phyloP scores from a whole-genome alignment of 257 asterid genomes.

The Lycium barbarum region DNA sequence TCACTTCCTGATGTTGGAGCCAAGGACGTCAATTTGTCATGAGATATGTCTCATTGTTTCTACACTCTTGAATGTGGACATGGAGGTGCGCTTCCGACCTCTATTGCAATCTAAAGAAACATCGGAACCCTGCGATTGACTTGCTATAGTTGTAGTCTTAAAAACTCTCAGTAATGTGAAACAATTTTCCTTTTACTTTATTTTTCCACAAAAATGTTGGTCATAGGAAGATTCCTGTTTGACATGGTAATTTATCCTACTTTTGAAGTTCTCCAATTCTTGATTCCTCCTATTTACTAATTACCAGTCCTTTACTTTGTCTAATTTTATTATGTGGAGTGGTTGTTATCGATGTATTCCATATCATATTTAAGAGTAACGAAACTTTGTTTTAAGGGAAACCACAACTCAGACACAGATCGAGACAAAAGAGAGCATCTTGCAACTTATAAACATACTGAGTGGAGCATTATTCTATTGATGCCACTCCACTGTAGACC shows the following conservation, averaged over 20 bases:
- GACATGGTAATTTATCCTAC: not conserved
- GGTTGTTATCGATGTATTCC: not conserved
- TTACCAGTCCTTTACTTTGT: not conserved
- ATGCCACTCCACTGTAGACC: not conserved
- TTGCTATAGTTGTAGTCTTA: not conserved
- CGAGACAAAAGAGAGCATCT: not conserved
- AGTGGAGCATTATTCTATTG: not conserved
- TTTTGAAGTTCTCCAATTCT: not conserved
- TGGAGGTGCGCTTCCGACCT: not conserved
- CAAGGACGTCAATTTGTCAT: not conserved
- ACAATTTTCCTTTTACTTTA: not conserved
- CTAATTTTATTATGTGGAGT: not conserved
- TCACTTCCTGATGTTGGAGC: slow-evolving; percentile 47
- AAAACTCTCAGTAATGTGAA: not conserved
- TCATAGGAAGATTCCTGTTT: not conserved
- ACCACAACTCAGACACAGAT: not conserved
- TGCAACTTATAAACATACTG: not conserved
- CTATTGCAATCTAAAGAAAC: not conserved
- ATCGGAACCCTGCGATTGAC: not conserved
- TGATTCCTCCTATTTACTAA: not conserved
- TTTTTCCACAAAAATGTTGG: not conserved
- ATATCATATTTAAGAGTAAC: not conserved
- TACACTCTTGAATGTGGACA: slow-evolving; percentile 4
- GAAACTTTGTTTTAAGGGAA: not conserved
- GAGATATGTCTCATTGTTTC: not conserved